Conservation (phyloP, 805 yeast genomes). For the Kurtzmaniella fragi region DNA sequence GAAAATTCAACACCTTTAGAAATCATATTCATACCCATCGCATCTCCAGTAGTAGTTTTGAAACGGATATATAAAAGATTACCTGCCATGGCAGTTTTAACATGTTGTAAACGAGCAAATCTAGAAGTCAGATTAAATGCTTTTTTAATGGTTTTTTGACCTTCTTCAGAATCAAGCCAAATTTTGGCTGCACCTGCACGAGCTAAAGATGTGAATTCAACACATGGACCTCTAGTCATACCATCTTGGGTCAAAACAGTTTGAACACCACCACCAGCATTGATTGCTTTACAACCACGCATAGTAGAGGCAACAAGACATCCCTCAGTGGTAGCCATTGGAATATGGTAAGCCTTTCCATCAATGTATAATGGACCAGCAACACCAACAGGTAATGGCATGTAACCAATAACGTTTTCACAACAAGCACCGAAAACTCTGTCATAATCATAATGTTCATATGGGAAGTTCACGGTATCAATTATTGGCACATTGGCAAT, state of each 20-base stretch:
- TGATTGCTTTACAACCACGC: conserved; percentile 98
- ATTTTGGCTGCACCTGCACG: conserved; percentile 93
- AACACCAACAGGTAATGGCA: conserved; percentile 96
- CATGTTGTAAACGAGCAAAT: conserved; percentile 88
- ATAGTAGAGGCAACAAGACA: conserved; percentile 96
- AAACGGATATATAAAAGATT: conserved; percentile 82
- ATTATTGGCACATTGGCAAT: conserved; percentile 79
- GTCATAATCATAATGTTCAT: conserved; percentile 79
- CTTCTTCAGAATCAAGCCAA: conserved; percentile 96
- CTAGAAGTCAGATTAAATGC: conserved; percentile 96
- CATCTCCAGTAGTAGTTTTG: conserved; percentile 99
- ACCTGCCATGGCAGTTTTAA: conserved; percentile 94
- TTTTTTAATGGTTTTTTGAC: conserved; percentile 72
- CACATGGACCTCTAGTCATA: conserved; percentile 99
- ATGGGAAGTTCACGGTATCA: conserved; percentile 70
- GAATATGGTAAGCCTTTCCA: conserved; percentile 82
- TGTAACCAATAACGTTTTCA: conserved; percentile 94
- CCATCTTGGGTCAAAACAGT: conserved; percentile 94
- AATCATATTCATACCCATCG: conserved; percentile 99
- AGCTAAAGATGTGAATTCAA: conserved; percentile 70
- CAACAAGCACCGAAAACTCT: conserved; percentile 98
- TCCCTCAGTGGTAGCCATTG: conserved; percentile 99
- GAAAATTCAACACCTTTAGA: conserved; percentile 95
- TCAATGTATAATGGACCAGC: conserved; percentile 96
- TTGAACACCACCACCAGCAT: conserved; percentile 92